A percentile compares a stretch with the other conserved stretches of the same genome.
Conservation (phyloP, 768 basidiomycete genomes). For the Russula earlei region DNA sequence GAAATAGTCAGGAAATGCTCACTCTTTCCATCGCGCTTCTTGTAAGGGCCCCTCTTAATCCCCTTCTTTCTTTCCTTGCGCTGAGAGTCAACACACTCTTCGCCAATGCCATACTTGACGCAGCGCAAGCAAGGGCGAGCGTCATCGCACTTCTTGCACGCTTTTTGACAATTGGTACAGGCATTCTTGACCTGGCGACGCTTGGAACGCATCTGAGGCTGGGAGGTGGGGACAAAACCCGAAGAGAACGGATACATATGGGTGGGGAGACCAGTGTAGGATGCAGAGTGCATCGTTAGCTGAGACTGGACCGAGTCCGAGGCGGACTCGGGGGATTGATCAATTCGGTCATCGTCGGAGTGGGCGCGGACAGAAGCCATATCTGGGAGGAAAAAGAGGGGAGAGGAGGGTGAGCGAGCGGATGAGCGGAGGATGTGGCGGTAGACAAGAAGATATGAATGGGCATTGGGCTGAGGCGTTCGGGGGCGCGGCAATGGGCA, state of each 20-base stretch:
- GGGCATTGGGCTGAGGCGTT: slow-evolving; percentile 16
- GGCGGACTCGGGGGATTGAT: slow-evolving; percentile 20
- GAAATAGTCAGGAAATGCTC: slow-evolving; percentile 28
- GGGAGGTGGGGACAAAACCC: slow-evolving; percentile 34
- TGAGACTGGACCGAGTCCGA: slow-evolving; percentile 34
- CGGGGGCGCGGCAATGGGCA: slow-evolving; percentile 12
- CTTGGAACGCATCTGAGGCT: slow-evolving; percentile 55
- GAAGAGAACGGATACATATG: slow-evolving; percentile 64
- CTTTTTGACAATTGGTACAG: slow-evolving; percentile 84
- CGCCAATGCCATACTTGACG: slow-evolving; percentile 79
- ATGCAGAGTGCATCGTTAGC: slow-evolving; percentile 43
- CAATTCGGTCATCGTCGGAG: slow-evolving; percentile 33
- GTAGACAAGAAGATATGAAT: slow-evolving; percentile 15
- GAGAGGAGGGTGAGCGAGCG: slow-evolving; percentile 3
- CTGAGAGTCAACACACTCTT: slow-evolving; percentile 84
- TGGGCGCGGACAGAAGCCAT: slow-evolving; percentile 19
- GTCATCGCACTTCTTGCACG: slow-evolving; percentile 88
- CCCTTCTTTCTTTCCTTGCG: slow-evolving; percentile 89
- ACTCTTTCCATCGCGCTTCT: slow-evolving; percentile 93
- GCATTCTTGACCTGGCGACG: slow-evolving; percentile 87
- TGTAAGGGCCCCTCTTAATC: slow-evolving; percentile 82
- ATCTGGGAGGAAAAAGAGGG: slow-evolving; percentile 3
- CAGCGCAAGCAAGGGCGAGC: slow-evolving; percentile 89
- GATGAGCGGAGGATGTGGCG: slow-evolving; percentile 17
- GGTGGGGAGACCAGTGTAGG: slow-evolving; percentile 47